A percentile compares a stretch with the other conserved stretches of the same genome.
These are phyloP conservation scores for Ophiocordyceps camponoti-saundersi DNA, from an alignment of 2,329 filamentous ascomycete species.

Conservation along the genomic window DNA sequence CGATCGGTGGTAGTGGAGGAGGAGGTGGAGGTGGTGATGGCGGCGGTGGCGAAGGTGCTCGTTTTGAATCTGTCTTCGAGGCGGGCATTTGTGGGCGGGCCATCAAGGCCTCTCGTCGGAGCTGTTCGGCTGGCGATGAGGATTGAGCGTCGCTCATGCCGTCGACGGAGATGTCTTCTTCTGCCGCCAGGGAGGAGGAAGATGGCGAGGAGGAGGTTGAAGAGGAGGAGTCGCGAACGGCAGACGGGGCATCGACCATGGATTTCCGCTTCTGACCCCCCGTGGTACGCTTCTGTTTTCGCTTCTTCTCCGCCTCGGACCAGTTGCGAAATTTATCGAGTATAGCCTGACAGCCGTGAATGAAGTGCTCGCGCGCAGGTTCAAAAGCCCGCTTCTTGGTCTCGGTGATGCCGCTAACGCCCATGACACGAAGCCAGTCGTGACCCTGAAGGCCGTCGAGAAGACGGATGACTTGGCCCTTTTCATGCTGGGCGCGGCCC, in stretches of 20 bases:
- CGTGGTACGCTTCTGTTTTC: conserved; percentile 39
- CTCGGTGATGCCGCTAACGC: conserved; percentile 72
- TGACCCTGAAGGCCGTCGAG: conserved; percentile 75
- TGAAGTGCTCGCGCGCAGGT: conserved; percentile 69
- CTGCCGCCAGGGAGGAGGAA: neutral
- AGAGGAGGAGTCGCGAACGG: too few species aligned
- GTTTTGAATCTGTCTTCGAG: neutral
- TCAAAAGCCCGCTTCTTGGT: conserved; percentile 76
- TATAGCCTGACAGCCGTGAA: conserved; percentile 64
- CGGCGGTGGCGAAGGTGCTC: neutral
- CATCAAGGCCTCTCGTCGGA: conserved; percentile 52
- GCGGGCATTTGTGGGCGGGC: conserved; percentile 23
- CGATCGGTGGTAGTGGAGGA: conserved; percentile 11
- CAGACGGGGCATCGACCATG: too few species aligned
- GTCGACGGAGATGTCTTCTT: conserved; percentile 30
- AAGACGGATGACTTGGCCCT: conserved; percentile 44
- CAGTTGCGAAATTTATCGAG: conserved; percentile 77
- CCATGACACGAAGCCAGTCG: conserved; percentile 88
- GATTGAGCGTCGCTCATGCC: conserved; percentile 28
- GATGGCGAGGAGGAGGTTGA: too few species aligned
- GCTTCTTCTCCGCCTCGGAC: conserved; percentile 77
- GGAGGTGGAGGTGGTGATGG: conserved; percentile 1
- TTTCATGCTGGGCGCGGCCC: conserved; percentile 48
- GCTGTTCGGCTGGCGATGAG: conserved; percentile 42
- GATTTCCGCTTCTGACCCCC: too few species aligned